Evolutionary conservation across 805 yeast species (phyloP).

Genomic region (Saccharomyces mikatae): DNA sequence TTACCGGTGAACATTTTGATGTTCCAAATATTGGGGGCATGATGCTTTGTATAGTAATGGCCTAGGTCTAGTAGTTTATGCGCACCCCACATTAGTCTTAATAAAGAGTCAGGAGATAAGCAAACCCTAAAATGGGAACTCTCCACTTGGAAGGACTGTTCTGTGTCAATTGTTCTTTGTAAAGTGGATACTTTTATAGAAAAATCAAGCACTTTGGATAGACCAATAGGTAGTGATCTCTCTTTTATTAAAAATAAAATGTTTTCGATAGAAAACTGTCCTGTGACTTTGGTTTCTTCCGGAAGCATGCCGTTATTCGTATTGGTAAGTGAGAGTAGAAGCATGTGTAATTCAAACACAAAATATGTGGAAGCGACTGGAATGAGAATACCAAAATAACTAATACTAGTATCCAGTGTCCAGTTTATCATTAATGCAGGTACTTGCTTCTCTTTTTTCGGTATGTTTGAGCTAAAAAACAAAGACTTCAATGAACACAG

Average conservation of each 20-base stretch:
- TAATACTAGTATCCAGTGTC: conserved; percentile 16
- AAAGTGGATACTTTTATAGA: conserved; percentile 39
- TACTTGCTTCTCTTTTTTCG: neutral
- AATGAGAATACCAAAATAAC: conserved; percentile 24
- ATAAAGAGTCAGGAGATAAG: conserved; percentile 44
- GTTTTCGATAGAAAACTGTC: conserved; percentile 25
- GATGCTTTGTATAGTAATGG: conserved; percentile 15
- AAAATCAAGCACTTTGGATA: conserved; percentile 40
- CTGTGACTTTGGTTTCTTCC: conserved; percentile 10
- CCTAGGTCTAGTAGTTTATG: conserved; percentile 12
- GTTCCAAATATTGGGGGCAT: conserved; percentile 7
- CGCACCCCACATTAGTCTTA: conserved; percentile 32
- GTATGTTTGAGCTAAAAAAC: neutral
- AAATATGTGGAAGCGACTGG: conserved; percentile 23
- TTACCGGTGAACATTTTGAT: conserved; percentile 1
- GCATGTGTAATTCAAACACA: conserved; percentile 23
- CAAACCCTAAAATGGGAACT: conserved; percentile 53
- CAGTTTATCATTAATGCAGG: conserved; percentile 6
- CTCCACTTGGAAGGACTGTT: conserved; percentile 46
- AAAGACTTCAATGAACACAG: conserved; percentile 8
- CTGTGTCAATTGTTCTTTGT: conserved; percentile 18
- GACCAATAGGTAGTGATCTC: conserved; percentile 27
- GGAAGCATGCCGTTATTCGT: conserved; percentile 1
- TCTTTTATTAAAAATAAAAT: conserved; percentile 27
- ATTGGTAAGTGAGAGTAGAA: conserved; percentile 15